phyloP scores from a whole-genome alignment of 176 grass and related monocot species.

The Oryza nivara region DNA sequence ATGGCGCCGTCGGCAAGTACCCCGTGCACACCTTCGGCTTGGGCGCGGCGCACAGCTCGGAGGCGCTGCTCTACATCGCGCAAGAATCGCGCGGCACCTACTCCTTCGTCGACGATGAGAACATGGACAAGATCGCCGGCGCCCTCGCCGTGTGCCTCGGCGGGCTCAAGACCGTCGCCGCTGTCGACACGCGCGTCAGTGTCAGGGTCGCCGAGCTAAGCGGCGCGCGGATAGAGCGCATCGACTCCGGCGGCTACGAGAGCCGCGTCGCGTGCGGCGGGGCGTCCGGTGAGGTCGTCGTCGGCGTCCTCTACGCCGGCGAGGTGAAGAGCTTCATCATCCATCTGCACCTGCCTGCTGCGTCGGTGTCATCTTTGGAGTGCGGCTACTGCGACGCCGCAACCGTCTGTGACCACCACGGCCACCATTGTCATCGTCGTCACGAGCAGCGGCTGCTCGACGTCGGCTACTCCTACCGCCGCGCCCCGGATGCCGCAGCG shows the following conservation, averaged over 20 bases:
- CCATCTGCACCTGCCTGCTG: background rate
- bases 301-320: conserved; percentile 15
- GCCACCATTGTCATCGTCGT: too few species aligned
- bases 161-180: background rate
- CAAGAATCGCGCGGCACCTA: conserved; percentile 1
- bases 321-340: conserved; percentile 11
- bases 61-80: background rate
- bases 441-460: too few species aligned
- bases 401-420: too few species aligned
- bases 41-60: background rate
- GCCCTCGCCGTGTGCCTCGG: conserved; percentile 7
- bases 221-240: background rate
- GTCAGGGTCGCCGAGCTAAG: background rate
- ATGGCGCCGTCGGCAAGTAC: background rate
- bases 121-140: background rate
- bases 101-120: background rate
- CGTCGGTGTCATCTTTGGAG: too few species aligned
- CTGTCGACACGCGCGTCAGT: background rate
- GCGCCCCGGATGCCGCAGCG: too few species aligned
- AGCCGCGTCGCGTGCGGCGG: too few species aligned
- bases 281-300: background rate
- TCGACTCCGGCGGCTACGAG: background rate
- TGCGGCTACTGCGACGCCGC: too few species aligned
- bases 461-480: too few species aligned
- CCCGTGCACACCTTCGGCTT: conserved; percentile 10